Conservation (phyloP, 176 grass and related monocot species). For the bread wheat (Triticum aestivum) region IWGSC_CS_RefSeq_v2.1 NC_057806.1:146967629-146968128, state of each 20-base stretch:
- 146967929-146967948: background rate
- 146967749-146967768: background rate
- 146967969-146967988: background rate
- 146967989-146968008: slow-evolving; percentile 1
- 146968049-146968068: slow-evolving; percentile 92
- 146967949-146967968: background rate
- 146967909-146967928: background rate
- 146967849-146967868: background rate
- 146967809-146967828: background rate
- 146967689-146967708: background rate
- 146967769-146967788: slow-evolving; percentile 21
- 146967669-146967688: background rate
- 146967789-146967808: background rate
- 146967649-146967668: background rate
- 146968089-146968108: slow-evolving; percentile 97
- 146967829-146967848: background rate
- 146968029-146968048: background rate
- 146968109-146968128: slow-evolving; percentile 90
- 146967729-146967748: background rate
- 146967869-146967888: background rate
- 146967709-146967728: background rate
- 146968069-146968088: slow-evolving; percentile 75
- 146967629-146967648: background rate
- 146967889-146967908: background rate
- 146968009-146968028: background rate